phyloP scores from a whole-genome alignment of 176 grass and related monocot genomes.

The Saccharum spontaneum region DNA sequence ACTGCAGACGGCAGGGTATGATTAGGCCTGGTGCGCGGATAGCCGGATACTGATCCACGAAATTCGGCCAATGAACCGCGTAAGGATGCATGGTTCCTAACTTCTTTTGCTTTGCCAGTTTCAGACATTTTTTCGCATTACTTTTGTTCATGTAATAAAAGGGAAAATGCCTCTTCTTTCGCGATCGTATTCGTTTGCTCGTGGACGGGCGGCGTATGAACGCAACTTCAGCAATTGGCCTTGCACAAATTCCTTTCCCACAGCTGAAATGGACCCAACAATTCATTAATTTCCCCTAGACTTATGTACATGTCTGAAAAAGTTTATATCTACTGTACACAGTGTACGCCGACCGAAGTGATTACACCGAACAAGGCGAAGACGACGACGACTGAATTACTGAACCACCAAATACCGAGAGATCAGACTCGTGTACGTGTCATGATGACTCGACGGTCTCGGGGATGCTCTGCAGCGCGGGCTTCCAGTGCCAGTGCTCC shows the following conservation, averaged over 20 bases:
- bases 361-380: not conserved
- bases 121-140: not conserved
- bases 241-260: constrained; percentile 8
- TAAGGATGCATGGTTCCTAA: not conserved
- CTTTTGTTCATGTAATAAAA: not conserved
- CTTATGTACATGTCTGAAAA: not conserved
- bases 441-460: constrained; percentile 46
- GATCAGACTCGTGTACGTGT: not conserved
- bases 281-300: not conserved
- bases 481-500: constrained; percentile 62
- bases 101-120: not conserved
- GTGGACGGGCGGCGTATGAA: not conserved
- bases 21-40: not conserved
- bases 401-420: not conserved
- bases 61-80: too few species aligned
- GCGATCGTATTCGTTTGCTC: not conserved
- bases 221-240: not conserved
- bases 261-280: not conserved
- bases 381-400: not conserved
- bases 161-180: not conserved
- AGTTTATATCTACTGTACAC: not conserved
- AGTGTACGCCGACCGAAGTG: not conserved
- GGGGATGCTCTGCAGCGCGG: constrained; percentile 65
- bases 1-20: not conserved
- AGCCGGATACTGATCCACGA: not conserved